phyloP scores from a whole-genome alignment of 495 filamentous ascomycete genomes.

The Hyphodiscus hymeniophilus region DNA sequence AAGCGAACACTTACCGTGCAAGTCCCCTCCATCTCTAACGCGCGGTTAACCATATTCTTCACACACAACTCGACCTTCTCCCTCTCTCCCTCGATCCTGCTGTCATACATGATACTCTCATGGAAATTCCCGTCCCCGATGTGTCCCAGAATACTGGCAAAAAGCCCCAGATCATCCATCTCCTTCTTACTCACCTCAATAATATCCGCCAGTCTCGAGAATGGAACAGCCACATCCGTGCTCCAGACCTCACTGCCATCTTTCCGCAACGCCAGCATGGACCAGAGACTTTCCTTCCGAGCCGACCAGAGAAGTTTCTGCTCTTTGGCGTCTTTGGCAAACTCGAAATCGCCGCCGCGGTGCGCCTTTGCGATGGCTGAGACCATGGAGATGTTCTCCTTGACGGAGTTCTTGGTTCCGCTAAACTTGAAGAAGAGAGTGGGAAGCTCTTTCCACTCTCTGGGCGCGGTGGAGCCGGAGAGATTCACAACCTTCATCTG shows the following conservation, averaged over 20 bases:
- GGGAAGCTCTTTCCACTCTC: conserved; percentile 66
- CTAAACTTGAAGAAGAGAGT: conserved; percentile 83
- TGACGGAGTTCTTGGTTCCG: conserved; percentile 60
- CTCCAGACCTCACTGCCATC: conserved; percentile 54
- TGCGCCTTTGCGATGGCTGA: conserved; percentile 54
- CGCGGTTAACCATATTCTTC: conserved; percentile 79
- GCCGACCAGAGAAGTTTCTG: conserved; percentile 68
- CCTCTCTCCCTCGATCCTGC: conserved; percentile 53
- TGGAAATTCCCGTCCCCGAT: conserved; percentile 93
- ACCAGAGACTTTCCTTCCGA: conserved; percentile 68
- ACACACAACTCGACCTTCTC: conserved; percentile 71
- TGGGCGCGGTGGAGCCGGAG: conserved; percentile 54
- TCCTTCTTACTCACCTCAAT: conserved; percentile 87
- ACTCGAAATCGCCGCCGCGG: conserved; percentile 62
- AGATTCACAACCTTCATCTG: conserved; percentile 75
- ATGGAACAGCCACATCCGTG: conserved; percentile 86
- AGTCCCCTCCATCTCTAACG: conserved; percentile 87
- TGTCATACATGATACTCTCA: conserved; percentile 78
- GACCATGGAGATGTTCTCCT: conserved; percentile 59
- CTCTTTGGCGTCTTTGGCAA: conserved; percentile 59
- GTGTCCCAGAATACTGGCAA: conserved; percentile 73
- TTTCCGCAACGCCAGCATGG: conserved; percentile 59
- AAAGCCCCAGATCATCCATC: conserved; percentile 74
- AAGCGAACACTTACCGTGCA: conserved; percentile 50
- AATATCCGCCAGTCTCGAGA: conserved; percentile 79